Evolutionary conservation across 2,329 filamentous ascomycete genomes (phyloP).

Genomic region (Colletotrichum paranaense): DNA sequence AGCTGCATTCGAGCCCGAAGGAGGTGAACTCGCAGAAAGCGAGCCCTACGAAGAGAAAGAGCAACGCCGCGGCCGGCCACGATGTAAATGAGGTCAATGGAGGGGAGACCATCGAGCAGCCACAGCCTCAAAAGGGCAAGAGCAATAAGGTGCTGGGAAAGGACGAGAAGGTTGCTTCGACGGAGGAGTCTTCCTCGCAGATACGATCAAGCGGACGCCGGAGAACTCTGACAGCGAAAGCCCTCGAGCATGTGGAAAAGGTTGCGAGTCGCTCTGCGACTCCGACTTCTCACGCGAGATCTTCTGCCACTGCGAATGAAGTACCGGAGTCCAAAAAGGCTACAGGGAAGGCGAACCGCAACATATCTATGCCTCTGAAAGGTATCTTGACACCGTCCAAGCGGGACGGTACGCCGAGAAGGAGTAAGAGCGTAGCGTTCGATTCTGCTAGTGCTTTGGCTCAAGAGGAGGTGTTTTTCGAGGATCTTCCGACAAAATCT

Average conservation of each 20-base stretch:
- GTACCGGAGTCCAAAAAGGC: constrained; percentile 20
- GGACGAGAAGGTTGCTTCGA: background rate
- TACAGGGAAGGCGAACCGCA: background rate
- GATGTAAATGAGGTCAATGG: background rate
- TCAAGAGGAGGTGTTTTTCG: constrained; percentile 60
- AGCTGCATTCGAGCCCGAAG: constrained; percentile 19
- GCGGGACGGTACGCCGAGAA: constrained; percentile 46
- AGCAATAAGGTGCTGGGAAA: background rate
- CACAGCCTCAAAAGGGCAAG: background rate
- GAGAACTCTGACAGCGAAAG: constrained; percentile 30
- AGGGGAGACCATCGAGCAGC: background rate
- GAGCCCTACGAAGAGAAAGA: constrained; percentile 35
- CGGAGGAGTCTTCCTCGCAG: constrained; percentile 27
- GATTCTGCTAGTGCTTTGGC: constrained; percentile 42
- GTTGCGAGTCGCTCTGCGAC: constrained; percentile 19
- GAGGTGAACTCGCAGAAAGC: constrained; percentile 27
- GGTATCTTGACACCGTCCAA: constrained; percentile 68
- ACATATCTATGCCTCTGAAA: constrained; percentile 50
- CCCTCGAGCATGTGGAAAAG: constrained; percentile 31
- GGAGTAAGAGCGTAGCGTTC: constrained; percentile 68
- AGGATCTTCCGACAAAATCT: constrained; percentile 59
- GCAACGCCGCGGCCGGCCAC: constrained; percentile 3
- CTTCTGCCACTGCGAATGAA: constrained; percentile 27
- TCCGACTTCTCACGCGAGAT: background rate
- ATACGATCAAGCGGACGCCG: constrained; percentile 32